A percentile compares a stretch with the other conserved stretches of the same genome.
These are phyloP conservation scores for Albatrellus ellisii DNA, from an alignment of 768 basidiomycete genomes.

Conservation along the genomic window DNA sequence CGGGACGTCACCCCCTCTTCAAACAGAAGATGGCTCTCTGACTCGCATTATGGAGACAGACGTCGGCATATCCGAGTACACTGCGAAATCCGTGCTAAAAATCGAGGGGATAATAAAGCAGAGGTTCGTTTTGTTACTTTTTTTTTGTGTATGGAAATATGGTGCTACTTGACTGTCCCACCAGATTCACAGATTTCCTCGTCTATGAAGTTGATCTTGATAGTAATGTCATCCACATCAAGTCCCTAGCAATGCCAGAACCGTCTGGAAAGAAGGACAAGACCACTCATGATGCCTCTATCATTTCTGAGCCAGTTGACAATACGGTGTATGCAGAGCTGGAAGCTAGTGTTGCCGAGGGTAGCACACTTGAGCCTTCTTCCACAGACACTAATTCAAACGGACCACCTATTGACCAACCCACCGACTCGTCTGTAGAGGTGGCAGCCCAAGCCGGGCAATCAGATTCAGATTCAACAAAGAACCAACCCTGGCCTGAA, in stretches of 20 bases:
- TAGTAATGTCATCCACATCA: conserved; percentile 68
- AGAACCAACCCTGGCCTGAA: conserved; percentile 52
- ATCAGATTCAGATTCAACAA: conserved; percentile 10
- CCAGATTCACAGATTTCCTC: conserved; percentile 92
- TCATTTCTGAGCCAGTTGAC: conserved; percentile 2
- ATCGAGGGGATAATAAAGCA: conserved; percentile 96
- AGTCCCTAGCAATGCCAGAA: conserved; percentile 61
- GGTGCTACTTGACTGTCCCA: conserved; percentile 3
- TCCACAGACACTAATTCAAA: not conserved
- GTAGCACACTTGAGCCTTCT: not conserved
- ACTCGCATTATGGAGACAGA: conserved; percentile 59
- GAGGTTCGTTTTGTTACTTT: conserved; percentile 38
- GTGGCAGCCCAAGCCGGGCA: conserved; percentile 11
- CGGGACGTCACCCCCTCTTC: conserved; percentile 39
- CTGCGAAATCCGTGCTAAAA: conserved; percentile 51
- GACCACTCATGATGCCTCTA: conserved; percentile 16
- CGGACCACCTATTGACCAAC: not conserved
- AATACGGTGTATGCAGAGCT: conserved; percentile 12
- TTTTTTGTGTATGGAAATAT: not conserved
- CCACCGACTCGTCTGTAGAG: not conserved
- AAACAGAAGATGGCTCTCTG: conserved; percentile 34
- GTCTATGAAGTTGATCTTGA: conserved; percentile 85
- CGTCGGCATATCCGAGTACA: conserved; percentile 86
- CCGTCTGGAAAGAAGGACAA: conserved; percentile 32
- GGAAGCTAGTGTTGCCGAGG: conserved; percentile 10